phyloP scores from a whole-genome alignment of 1,284 basidiomycete genomes.

The Puccinia polysora region DNA sequence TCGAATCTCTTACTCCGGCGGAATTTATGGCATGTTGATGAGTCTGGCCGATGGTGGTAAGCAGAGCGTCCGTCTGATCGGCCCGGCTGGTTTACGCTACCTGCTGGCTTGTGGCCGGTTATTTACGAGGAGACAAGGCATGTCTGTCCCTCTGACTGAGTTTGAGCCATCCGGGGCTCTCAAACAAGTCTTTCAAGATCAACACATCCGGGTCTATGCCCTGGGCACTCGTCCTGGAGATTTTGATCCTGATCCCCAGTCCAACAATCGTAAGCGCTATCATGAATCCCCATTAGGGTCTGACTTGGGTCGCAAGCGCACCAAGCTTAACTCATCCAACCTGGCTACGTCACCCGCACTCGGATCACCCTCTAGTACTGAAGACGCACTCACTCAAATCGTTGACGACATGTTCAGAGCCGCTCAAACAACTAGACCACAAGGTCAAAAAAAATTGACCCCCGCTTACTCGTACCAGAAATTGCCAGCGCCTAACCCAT shows the following conservation, averaged over 20 bases:
- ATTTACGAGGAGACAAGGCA: constrained; percentile 32
- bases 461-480: constrained; percentile 39
- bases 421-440: not conserved
- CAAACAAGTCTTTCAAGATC: constrained; percentile 27
- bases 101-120: constrained; percentile 40
- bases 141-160: constrained; percentile 18
- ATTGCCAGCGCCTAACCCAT: not conserved
- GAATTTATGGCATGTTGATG: constrained; percentile 39
- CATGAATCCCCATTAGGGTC: not conserved
- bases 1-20: constrained; percentile 15
- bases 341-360: not conserved
- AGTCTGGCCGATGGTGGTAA: constrained; percentile 25
- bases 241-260: not conserved
- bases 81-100: constrained; percentile 29
- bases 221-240: not conserved
- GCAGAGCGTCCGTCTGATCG: constrained; percentile 25
- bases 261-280: not conserved
- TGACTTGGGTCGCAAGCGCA: not conserved
- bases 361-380: not conserved
- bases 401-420: constrained; percentile 42
- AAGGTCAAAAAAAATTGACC: not conserved
- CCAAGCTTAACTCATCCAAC: not conserved
- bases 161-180: not conserved
- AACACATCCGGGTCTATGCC: constrained; percentile 30
- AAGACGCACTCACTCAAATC: not conserved